Percentiles rank a stretch among this genome's conserved stretches.
These are phyloP conservation scores for Neofusicoccum sp. DNA, from an alignment of 2,329 filamentous ascomycete genomes.

Conservation along the genomic window DNA sequence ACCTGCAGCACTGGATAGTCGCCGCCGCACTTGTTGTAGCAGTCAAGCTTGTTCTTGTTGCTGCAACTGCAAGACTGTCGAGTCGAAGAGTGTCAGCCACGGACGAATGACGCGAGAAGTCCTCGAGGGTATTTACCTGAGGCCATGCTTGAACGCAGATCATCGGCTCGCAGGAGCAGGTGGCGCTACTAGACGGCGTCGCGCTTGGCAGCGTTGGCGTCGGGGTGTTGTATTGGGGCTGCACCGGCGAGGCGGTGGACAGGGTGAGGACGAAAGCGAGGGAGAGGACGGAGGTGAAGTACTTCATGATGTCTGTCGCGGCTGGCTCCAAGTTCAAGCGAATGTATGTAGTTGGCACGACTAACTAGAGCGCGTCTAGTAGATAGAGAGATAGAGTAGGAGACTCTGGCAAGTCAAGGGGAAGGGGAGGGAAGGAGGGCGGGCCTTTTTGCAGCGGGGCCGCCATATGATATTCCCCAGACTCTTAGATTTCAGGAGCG, in stretches of 20 bases:
- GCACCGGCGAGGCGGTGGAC: background rate
- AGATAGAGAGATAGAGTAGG: background rate
- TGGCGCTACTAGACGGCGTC: background rate
- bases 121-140: background rate
- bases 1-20: constrained; percentile 7
- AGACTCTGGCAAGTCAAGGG: background rate
- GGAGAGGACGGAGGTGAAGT: background rate
- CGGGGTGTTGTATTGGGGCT: background rate
- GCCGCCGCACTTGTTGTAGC: constrained; percentile 19
- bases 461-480: constrained; percentile 5
- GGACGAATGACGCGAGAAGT: background rate
- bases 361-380: background rate
- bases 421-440: background rate
- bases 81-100: background rate
- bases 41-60: constrained; percentile 13
- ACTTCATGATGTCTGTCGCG: constrained; percentile 7
- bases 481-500: constrained; percentile 10
- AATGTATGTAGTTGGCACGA: background rate
- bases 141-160: constrained; percentile 17
- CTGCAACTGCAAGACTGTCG: constrained; percentile 12
- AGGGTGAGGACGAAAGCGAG: background rate
- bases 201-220: background rate
- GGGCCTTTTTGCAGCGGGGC: background rate
- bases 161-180: constrained; percentile 15
- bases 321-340: background rate